Percentiles rank a stretch among this genome's conserved stretches.
phyloP scores from a whole-genome alignment of 106 monocot genomes.

The Dendrobium huoshanense region DNA sequence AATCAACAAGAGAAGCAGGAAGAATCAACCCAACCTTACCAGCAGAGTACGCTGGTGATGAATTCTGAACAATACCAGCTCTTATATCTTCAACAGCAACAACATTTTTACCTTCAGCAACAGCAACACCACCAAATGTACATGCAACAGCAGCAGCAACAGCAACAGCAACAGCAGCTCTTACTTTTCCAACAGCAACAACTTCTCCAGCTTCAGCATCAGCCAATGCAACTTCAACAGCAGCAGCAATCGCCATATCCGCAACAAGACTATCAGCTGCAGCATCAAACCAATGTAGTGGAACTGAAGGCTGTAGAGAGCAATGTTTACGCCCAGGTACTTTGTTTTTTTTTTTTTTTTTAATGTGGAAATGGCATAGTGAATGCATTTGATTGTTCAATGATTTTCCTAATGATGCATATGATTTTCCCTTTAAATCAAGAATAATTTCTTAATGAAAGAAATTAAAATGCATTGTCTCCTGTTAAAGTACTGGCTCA shows the following conservation, averaged over 20 bases:
- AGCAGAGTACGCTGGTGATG: slow-evolving; percentile 17
- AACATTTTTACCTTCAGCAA: slow-evolving; percentile 14
- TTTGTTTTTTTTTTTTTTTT: background rate
- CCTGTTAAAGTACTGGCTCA: background rate
- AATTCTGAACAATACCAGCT: slow-evolving; percentile 21
- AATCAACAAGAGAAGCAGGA: slow-evolving; percentile 9
- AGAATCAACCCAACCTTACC: slow-evolving; percentile 12
- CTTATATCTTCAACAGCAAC: slow-evolving; percentile 26
- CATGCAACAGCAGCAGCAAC: slow-evolving; percentile 26
- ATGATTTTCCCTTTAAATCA: background rate
- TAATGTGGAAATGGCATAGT: background rate
- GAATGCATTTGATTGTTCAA: background rate
- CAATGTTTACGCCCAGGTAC: slow-evolving; percentile 12
- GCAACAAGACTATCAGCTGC: slow-evolving; percentile 19
- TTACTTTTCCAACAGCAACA: slow-evolving; percentile 20
- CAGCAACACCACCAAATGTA: slow-evolving; percentile 13
- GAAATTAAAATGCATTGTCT: background rate
- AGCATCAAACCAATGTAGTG: slow-evolving; percentile 12
- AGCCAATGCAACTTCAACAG: slow-evolving; percentile 15
- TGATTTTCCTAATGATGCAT: background rate
- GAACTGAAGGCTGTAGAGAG: slow-evolving; percentile 16
- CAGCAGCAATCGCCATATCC: slow-evolving; percentile 25
- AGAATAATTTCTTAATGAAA: background rate
- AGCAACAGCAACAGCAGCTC: slow-evolving; percentile 4
- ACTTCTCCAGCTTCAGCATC: slow-evolving; percentile 11